Conservation (phyloP, 495 filamentous ascomycete species). For the Penicillium parvum region DNA sequence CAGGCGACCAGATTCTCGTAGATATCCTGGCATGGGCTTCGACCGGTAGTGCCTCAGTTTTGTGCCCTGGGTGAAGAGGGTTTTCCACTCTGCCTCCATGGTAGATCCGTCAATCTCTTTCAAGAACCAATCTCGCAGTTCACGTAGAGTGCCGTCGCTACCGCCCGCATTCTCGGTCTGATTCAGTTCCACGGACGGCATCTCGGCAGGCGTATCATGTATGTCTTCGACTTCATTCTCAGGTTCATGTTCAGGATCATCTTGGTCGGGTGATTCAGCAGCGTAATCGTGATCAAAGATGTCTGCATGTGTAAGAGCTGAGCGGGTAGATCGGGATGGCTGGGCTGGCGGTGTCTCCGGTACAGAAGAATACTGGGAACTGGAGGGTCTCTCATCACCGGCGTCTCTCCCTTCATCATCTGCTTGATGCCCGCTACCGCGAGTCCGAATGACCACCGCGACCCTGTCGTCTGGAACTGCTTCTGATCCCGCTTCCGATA, state of each 20-base stretch:
- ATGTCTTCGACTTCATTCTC: neutral
- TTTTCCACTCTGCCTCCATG: neutral
- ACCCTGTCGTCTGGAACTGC: too few relatives aligned
- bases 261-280: neutral
- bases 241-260: neutral
- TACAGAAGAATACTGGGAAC: neutral
- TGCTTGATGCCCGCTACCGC: too few relatives aligned
- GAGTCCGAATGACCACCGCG: too few relatives aligned
- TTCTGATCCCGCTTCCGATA: too few relatives aligned
- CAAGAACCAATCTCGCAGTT: slow-evolving; percentile 2
- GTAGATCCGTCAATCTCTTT: slow-evolving; percentile 1
- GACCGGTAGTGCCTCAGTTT: neutral
- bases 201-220: neutral
- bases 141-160: neutral
- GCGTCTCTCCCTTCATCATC: too few relatives aligned
- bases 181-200: neutral
- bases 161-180: neutral
- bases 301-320: neutral
- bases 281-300: neutral
- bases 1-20: neutral
- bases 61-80: neutral
- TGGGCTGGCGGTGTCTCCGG: neutral
- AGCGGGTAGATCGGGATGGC: neutral
- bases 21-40: slow-evolving; percentile 1
- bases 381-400: neutral